Evolutionary conservation across 2,329 filamentous ascomycete genomes (phyloP).

Genomic region (Fusarium buharicum): DNA sequence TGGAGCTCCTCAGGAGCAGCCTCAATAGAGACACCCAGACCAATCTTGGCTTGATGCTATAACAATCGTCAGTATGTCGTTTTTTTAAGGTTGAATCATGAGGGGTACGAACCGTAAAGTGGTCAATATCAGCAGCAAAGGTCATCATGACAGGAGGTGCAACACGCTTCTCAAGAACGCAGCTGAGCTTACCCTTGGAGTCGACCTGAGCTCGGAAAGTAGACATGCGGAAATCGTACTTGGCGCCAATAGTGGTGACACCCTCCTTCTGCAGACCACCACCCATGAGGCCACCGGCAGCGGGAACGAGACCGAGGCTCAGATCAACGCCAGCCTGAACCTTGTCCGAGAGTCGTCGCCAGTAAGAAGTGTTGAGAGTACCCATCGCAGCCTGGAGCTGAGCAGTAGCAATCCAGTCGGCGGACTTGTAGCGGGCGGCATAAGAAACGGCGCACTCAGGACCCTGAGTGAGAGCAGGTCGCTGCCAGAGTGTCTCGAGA

Average conservation of each 20-base stretch:
- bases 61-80: constrained; percentile 31
- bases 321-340: constrained; percentile 96
- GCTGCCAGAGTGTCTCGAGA: constrained; percentile 94
- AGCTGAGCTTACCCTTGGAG: constrained; percentile 92
- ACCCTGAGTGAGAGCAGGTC: constrained; percentile 81
- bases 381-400: constrained; percentile 87
- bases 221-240: constrained; percentile 97
- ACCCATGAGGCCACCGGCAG: constrained; percentile 77
- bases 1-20: constrained; percentile 85
- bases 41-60: constrained; percentile 94
- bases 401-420: constrained; percentile 91
- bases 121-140: constrained; percentile 96
- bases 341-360: constrained; percentile 90
- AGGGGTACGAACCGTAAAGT: constrained; percentile 79
- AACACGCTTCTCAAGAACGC: constrained; percentile 94
- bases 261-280: constrained; percentile 84
- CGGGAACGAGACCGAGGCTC: constrained; percentile 82
- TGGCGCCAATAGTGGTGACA: constrained; percentile 89
- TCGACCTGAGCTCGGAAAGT: constrained; percentile 97
- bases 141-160: constrained; percentile 92
- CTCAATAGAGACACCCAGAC: constrained; percentile 92
- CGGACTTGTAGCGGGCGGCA: constrained; percentile 87
- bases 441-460: constrained; percentile 95
- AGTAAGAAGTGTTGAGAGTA: constrained; percentile 90
- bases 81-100: neutral